Percentiles rank a stretch among this genome's conserved stretches.
These are phyloP conservation scores for Fusarium tuaranense DNA, from an alignment of 2,329 filamentous ascomycete species.

Conservation along the genomic window DNA sequence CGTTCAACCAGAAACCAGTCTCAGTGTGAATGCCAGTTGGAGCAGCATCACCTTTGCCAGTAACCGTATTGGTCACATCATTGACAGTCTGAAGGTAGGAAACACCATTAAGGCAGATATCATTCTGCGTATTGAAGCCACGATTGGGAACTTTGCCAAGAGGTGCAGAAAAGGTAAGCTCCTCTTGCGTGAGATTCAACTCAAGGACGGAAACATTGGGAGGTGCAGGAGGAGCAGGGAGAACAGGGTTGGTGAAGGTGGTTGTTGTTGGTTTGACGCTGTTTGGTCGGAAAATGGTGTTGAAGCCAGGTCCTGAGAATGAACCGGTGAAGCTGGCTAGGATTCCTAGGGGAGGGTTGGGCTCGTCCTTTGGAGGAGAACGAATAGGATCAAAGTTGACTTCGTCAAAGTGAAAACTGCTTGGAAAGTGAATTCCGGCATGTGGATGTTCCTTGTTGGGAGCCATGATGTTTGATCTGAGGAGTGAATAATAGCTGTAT, in stretches of 20 bases:
- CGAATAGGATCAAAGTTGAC: constrained; percentile 2
- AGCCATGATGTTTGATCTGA: background rate
- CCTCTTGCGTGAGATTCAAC: constrained; percentile 1
- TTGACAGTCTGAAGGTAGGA: constrained; percentile 14
- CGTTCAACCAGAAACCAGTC: constrained; percentile 12
- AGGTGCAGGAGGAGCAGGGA: constrained; percentile 3
- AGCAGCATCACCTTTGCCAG: background rate
- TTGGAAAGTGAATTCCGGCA: constrained; percentile 6
- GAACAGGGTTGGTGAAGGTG: constrained; percentile 7
- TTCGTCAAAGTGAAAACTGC: constrained; percentile 6
- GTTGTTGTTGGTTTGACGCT: background rate
- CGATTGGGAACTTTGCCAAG: constrained; percentile 7
- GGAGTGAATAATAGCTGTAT: background rate
- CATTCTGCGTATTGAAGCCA: constrained; percentile 9
- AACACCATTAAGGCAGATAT: constrained; percentile 11
- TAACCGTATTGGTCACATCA: constrained; percentile 11
- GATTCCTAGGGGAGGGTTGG: constrained; percentile 6
- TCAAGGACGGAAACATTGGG: constrained; percentile 15
- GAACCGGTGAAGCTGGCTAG: constrained; percentile 2
- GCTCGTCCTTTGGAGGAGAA: background rate
- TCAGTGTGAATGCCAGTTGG: constrained; percentile 12
- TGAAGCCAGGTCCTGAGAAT: constrained; percentile 10
- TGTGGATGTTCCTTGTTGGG: background rate
- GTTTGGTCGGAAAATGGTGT: constrained; percentile 13
- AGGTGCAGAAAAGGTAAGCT: background rate